phyloP scores from a whole-genome alignment of 192 early-diverging fungal species.

The Linnemannia zychae region DNA sequence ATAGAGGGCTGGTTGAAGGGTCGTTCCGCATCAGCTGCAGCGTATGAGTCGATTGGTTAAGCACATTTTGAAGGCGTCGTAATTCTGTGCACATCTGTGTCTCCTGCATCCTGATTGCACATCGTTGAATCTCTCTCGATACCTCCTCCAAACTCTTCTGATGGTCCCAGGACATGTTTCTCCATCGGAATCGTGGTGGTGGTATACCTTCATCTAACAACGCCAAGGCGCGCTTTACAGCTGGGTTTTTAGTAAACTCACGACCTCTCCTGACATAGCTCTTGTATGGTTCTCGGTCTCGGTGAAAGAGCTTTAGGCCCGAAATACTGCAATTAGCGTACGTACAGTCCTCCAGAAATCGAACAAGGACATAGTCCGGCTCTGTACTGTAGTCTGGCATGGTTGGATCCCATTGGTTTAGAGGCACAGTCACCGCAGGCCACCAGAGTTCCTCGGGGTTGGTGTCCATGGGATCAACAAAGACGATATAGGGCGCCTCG shows the following conservation, averaged over 20 bases:
- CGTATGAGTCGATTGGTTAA: background rate
- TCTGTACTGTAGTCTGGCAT: conserved; percentile 26
- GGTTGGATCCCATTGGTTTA: conserved; percentile 12
- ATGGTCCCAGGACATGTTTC: conserved; percentile 7
- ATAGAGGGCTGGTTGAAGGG: background rate
- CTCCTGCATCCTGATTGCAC: background rate
- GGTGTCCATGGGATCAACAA: conserved; percentile 26
- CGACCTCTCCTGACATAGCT: conserved; percentile 6
- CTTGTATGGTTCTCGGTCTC: conserved; percentile 9
- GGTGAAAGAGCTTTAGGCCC: conserved; percentile 23
- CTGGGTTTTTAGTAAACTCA: conserved; percentile 9
- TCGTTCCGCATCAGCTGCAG: background rate
- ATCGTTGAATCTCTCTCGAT: background rate
- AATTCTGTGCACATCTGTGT: background rate
- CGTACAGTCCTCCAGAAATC: conserved; percentile 27
- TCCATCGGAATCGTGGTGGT: conserved; percentile 12
- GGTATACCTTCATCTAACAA: conserved; percentile 5
- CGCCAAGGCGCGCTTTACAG: conserved; percentile 20
- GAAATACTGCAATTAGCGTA: conserved; percentile 26
- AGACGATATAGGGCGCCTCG: conserved; percentile 32
- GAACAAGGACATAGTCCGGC: conserved; percentile 22
- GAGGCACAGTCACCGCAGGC: conserved; percentile 36
- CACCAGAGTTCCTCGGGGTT: conserved; percentile 17
- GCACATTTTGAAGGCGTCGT: background rate
- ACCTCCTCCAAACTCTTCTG: conserved; percentile 16